A percentile compares a stretch with the other conserved stretches of the same genome.
Evolutionary conservation across 306 rosid genomes (phyloP).

Genomic region (Vigna nakashimae): DNA sequence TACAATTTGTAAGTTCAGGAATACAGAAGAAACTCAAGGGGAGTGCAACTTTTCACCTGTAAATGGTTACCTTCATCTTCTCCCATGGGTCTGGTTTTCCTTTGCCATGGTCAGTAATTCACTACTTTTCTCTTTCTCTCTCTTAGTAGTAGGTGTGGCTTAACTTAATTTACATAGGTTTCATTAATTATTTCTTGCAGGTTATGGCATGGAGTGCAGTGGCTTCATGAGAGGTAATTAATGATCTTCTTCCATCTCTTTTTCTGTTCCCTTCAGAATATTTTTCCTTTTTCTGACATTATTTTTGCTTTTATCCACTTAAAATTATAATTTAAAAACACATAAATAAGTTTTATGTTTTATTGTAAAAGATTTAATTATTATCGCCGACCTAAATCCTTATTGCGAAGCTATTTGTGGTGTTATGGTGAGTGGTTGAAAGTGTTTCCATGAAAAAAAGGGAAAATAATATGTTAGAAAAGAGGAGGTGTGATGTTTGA

Average conservation of each 20-base stretch:
- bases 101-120: conserved; percentile 70
- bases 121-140: background rate
- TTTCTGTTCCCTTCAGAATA: background rate
- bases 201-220: conserved; percentile 97
- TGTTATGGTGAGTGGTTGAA: conserved; percentile 22
- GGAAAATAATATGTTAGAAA: background rate
- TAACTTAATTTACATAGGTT: conserved; percentile 20
- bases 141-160: background rate
- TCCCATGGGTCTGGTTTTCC: conserved; percentile 83
- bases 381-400: background rate
- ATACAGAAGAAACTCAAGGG: conserved; percentile 73
- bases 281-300: no score
- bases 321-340: no score
- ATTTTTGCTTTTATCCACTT: no score
- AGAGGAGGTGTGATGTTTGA: no score
- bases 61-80: conserved; percentile 81
- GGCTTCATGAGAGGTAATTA: conserved; percentile 92
- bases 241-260: conserved; percentile 30
- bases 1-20: conserved; percentile 48
- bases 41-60: conserved; percentile 85
- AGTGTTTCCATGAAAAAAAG: background rate
- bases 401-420: background rate
- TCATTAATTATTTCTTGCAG: conserved; percentile 57
- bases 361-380: no score
- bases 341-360: no score